Base-by-base conservation (phyloP, 257 asterid species). In the Paraleonurus japonicus region DNA sequence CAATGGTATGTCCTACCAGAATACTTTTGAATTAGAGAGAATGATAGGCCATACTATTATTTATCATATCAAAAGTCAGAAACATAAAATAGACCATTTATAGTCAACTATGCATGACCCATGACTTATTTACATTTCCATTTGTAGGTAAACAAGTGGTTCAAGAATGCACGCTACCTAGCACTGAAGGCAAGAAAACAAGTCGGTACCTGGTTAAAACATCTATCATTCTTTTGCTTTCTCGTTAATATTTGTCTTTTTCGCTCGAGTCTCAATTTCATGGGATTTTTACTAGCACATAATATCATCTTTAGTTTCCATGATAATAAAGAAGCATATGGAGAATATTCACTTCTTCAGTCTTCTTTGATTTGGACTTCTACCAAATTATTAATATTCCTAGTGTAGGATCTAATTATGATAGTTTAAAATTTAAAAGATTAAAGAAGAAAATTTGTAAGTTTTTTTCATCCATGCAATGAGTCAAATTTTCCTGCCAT, bases 141-240 rank as follows among this genome's bases (percentile, higher is more conserved):
- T 76, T 78, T 86, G 80, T 75, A 95, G 99, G 97, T 95, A 59
- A 95, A 89, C 87, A 95, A 95, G 79, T 95, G 98, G 99, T 95
- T 95, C 89, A 95, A 95, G 91, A 95, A 95, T 78, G 88, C 98
- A 3, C 98, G 97, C 67, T 95, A 92, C 85, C 82, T 85, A 17
- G 96, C 99, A n/a, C 87, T 95, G 60, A 92, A 89, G 82, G 90
- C 90, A 51, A 83, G 97, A 87, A 95, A 95, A 96, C 85, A 79
- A 85, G 82, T 73, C 65, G 9, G 77, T 63, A 32, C 50, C 43
- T 37, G 60, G 50, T 54, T 28, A 53, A 33, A 57, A 61, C 73
- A 50, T 76, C 41, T 24, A 15, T 13, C 8, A n/a, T 26, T 15
- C 45, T 61, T 63, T 39, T 54, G 30, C n/a, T 37, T 22, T 45